A percentile compares a stretch with the other conserved stretches of the same genome.
phyloP scores from a whole-genome alignment of 2,329 filamentous ascomycete species.

The Colletotrichum sp. region DNA sequence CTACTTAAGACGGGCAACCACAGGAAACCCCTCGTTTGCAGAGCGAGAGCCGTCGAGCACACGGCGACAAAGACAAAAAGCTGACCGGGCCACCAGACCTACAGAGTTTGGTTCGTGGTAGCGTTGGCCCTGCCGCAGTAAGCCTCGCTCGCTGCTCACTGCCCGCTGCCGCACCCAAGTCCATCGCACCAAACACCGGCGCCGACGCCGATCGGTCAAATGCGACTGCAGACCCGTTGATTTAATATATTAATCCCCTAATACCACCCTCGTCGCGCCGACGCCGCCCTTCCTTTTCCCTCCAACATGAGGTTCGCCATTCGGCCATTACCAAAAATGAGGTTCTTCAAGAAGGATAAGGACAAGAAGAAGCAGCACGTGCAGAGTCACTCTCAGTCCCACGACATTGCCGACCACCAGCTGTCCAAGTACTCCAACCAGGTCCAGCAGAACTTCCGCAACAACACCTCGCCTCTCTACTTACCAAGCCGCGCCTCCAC shows the following conservation, averaged over 20 bases:
- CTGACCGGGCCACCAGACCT: not conserved
- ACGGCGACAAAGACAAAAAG: not conserved
- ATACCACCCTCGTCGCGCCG: not conserved
- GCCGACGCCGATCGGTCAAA: constrained; percentile 13
- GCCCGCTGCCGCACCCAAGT: not conserved
- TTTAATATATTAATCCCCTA: constrained; percentile 19
- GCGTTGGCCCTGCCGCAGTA: constrained; percentile 12
- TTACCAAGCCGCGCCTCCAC: constrained; percentile 47
- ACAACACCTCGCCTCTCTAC: constrained; percentile 25
- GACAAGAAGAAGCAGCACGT: constrained; percentile 23
- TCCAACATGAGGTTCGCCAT: constrained; percentile 19
- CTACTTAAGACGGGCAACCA: not conserved
- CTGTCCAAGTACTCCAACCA: constrained; percentile 17
- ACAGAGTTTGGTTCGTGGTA: constrained; percentile 7
- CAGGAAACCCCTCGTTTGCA: not conserved
- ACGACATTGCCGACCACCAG: constrained; percentile 10
- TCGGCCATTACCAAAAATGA: constrained; percentile 20
- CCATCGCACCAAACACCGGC: not conserved
- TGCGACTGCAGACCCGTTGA: constrained; percentile 13
- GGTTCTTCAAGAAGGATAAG: constrained; percentile 21
- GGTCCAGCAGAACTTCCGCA: constrained; percentile 19
- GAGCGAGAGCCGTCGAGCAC: not conserved
- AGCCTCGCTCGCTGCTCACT: not conserved
- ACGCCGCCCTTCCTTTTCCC: not conserved
- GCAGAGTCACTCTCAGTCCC: not conserved